Percentiles rank a stretch among this genome's conserved stretches.
These are phyloP conservation scores for Rhodotorula sp. DNA, from an alignment of 1,284 basidiomycete species.

Conservation along the genomic window DNA sequence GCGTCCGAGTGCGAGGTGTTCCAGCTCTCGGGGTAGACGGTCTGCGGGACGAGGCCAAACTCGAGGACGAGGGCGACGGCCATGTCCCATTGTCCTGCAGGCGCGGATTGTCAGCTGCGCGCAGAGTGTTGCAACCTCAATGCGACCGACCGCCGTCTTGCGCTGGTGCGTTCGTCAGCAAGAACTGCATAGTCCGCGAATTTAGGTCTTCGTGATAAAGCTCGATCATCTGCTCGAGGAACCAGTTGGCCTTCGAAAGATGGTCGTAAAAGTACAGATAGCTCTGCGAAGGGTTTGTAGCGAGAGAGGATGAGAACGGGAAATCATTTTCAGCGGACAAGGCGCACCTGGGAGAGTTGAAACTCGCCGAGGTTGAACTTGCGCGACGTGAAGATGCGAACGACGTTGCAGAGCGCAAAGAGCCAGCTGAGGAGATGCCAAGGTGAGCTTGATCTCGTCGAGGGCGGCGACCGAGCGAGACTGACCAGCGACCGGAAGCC, in stretches of 20 bases:
- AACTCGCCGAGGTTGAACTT: slow-evolving; percentile 73
- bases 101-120: not conserved
- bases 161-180: slow-evolving; percentile 72
- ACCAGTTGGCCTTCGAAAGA: slow-evolving; percentile 67
- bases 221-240: slow-evolving; percentile 81
- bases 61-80: slow-evolving; percentile 77
- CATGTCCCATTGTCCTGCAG: slow-evolving; percentile 66
- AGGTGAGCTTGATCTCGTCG: too few species aligned
- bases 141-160: slow-evolving; percentile 66
- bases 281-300: slow-evolving; percentile 58
- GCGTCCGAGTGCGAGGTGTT: slow-evolving; percentile 72
- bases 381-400: slow-evolving; percentile 76
- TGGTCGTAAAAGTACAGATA: slow-evolving; percentile 72
- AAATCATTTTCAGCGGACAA: not conserved
- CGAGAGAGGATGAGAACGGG: not conserved
- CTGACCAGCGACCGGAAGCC: slow-evolving; percentile 66
- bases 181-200: slow-evolving; percentile 72
- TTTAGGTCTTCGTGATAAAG: slow-evolving; percentile 60
- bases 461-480: too few species aligned
- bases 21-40: slow-evolving; percentile 79
- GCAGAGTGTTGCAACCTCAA: too few species aligned
- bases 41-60: slow-evolving; percentile 67
- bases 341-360: slow-evolving; percentile 57
- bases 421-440: slow-evolving; percentile 10
- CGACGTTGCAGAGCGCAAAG: slow-evolving; percentile 26